Evolutionary conservation across 345 rosid genomes (phyloP).

Genomic region (Bruguiera sexangula): DNA sequence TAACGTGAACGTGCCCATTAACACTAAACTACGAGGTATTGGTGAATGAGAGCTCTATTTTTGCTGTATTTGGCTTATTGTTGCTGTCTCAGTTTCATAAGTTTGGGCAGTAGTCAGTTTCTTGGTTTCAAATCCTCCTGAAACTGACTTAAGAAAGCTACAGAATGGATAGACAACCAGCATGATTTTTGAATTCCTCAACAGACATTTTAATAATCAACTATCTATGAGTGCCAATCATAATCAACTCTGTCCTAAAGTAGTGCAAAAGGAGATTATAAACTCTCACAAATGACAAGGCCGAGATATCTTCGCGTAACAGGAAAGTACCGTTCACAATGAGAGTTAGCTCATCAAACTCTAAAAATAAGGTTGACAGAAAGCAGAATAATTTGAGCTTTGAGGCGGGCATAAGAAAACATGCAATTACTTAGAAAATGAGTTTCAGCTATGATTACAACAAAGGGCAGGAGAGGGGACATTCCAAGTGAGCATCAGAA

Average conservation of each 20-base stretch:
- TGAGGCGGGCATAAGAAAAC: too few relatives aligned
- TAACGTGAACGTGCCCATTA: neutral
- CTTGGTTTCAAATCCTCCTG: constrained; percentile 22
- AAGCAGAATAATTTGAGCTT: too few relatives aligned
- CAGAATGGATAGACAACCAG: constrained; percentile 29
- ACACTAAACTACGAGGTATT: neutral
- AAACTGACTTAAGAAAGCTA: constrained; percentile 32
- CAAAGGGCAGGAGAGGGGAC: too few relatives aligned
- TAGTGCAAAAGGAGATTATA: neutral
- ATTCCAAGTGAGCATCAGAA: too few relatives aligned
- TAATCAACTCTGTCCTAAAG: neutral
- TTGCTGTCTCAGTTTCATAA: constrained; percentile 40
- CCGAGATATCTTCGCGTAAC: too few relatives aligned
- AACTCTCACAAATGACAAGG: too few relatives aligned
- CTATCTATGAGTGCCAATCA: neutral
- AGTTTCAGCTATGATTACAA: too few relatives aligned
- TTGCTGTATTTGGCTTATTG: constrained; percentile 15
- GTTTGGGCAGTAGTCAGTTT: constrained; percentile 27
- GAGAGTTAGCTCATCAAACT: too few relatives aligned
- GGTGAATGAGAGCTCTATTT: constrained; percentile 7
- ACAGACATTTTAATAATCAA: neutral
- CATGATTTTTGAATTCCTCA: constrained; percentile 10
- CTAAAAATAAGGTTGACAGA: too few relatives aligned
- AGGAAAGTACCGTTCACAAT: too few relatives aligned
- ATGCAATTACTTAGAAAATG: too few relatives aligned